Conservation (phyloP, 2,329 filamentous ascomycete species). For the Calonectria honghensis region DNA sequence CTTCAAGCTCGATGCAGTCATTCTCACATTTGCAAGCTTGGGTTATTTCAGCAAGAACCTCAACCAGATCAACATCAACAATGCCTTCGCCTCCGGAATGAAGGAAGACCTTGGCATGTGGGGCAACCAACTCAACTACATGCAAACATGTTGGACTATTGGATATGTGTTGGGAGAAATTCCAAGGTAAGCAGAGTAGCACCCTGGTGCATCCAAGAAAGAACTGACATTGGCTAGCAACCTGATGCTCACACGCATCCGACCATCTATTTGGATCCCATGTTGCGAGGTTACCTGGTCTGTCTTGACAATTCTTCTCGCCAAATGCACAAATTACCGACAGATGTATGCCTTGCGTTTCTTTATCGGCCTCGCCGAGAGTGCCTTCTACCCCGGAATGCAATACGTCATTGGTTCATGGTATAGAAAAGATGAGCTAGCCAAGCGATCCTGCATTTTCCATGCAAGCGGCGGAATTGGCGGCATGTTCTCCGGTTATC, state of each 20-base stretch:
- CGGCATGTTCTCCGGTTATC: constrained; percentile 54
- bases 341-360: constrained; percentile 63
- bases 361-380: constrained; percentile 63
- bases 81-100: constrained; percentile 60
- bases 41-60: constrained; percentile 63
- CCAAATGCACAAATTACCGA: constrained; percentile 56
- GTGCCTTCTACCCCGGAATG: constrained; percentile 61
- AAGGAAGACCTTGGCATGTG: constrained; percentile 71
- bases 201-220: accelerated
- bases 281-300: constrained; percentile 58
- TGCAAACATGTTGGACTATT: constrained; percentile 72
- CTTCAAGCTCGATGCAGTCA: constrained; percentile 64
- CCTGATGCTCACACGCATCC: constrained; percentile 61
- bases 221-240: constrained; percentile 42
- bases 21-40: constrained; percentile 60
- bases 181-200: constrained; percentile 47
- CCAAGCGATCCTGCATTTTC: constrained; percentile 64
- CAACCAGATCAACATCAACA: constrained; percentile 57
- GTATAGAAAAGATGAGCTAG: constrained; percentile 65
- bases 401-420: constrained; percentile 64
- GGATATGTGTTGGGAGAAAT: constrained; percentile 73
- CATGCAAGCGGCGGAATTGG: constrained; percentile 56
- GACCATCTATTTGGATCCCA: constrained; percentile 63
- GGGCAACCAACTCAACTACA: constrained; percentile 67
- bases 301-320: constrained; percentile 54